Evolutionary conservation across 352 stramenopile species (phyloP), one percentile per base, ranked within the genome.

Genomic region (Blastocystis hominis): DNA sequence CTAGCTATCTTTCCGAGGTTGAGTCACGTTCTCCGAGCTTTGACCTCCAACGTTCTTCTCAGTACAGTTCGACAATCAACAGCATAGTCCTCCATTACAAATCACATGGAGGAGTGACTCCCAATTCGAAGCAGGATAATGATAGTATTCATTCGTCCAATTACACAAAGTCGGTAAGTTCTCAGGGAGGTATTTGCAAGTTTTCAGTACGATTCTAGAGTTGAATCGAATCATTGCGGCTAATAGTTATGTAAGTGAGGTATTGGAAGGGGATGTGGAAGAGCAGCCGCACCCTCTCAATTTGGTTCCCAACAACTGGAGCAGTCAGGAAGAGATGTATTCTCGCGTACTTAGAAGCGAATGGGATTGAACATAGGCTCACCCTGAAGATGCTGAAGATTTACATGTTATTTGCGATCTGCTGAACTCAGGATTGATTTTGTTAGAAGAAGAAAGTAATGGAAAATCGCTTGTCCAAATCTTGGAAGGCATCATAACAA

Each of bases 161-260:
- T 0, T 44, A 70, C 38, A 47, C 13, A 24, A 38, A 46, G 6
- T 47, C 17, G 3, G 10, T 40, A 24, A 34, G 46, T 53, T 53
- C 46, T 40, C 38, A 42, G 42, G 38, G 30, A 75, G 36, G 46
- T 75, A 75, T 0, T 42, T 47, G 42, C 55, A 0, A 34, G n/a
- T 47, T 0, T 10, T 47, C 40, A 80, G 42, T n/a, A 64, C 38
- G 6, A 34, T 44, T 10, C 24, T 34, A 54, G 70, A 80, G 24
- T 40, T 80, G 53, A 62, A 62, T 64, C 70, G 70, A 42, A 80
- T 62, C 42, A 62, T 80, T 42, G 70, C 70, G 10, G 70, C 70
- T 5, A 50, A 80, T 38, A 42, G 20, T 24, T 80, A 80, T 42
- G 70, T 80, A 15, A 64, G 46, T 62, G 70, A 80, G 7, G 53